Evolutionary conservation across 805 yeast genomes (phyloP), one percentile per base, ranked within the genome.

Genomic region (Myxozyma kluyveri): DNA sequence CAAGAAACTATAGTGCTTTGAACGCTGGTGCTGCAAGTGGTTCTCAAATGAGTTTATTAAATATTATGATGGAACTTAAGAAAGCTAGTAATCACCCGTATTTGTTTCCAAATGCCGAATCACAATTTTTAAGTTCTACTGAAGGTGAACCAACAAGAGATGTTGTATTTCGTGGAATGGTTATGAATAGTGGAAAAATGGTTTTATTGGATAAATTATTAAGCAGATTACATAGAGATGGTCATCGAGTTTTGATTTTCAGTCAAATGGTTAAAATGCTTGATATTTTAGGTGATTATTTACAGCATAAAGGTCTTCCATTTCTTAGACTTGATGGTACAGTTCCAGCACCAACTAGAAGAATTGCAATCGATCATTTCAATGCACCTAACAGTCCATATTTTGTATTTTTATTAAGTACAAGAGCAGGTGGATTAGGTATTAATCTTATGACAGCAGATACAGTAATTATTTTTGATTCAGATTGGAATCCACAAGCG

Each of bases 401-500:
- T 68, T 91, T 90, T 66, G 95, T 83, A 1, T 93, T 93, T 59
- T 70, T 93, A 64, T 74, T 93, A 47, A 85, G 95, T 22, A 93
- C 99, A 0, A 81, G 99, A 74, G 99, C 99, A 12, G 99, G 99
- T 74, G 99, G 99, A 49, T 76, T 93, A 56, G 99, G 99, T 71
- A 93, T 93, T 67, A 93, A 93, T 68, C 76, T 93, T 67, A 93
- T 93, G 99, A 93, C 99, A 4, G 99, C 99, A 2, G 99, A 93
- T 66, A 93, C 99, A 5, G 99, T 93, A 26, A 88, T 93, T 62
- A 91, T 93, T 37, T 93, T 93, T 71, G 99, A 93, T 70, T 88
- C 96, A 3, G 99, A 93, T 72, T 93, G 99, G 99, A 93, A 93
- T 67, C 99, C 99, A 0, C 99, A 93, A 69, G 99, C 99, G 0